Percentiles rank a stretch among this genome's conserved stretches.
Evolutionary conservation across 176 grass and related monocot species (phyloP).

Genomic region (Guadua angustifolia): DNA sequence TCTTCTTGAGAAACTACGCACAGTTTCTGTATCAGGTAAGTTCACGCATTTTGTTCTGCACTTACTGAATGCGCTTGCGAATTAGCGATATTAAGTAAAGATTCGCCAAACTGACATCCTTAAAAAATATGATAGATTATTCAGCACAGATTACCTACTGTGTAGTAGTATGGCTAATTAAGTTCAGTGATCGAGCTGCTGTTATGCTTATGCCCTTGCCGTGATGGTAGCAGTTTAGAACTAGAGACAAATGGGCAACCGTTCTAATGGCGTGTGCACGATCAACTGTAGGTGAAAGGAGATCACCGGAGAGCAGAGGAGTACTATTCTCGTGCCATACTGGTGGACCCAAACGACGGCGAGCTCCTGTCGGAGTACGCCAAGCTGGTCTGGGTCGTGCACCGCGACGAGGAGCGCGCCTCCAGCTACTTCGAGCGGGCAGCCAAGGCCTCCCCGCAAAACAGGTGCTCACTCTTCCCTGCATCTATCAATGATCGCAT

Average conservation of each 20-base stretch:
- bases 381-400: slow-evolving; percentile 84
- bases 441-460: slow-evolving; percentile 56
- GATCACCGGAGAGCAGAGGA: slow-evolving; percentile 76
- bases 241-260: not conserved
- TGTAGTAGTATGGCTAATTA: not conserved
- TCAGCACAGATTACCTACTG: not conserved
- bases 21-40: slow-evolving; percentile 78
- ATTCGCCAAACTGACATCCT: too few species aligned
- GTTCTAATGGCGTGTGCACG: not conserved
- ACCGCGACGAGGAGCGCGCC: slow-evolving; percentile 80
- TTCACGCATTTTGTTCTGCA: not conserved
- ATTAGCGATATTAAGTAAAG: not conserved
- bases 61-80: not conserved
- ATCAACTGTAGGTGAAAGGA: slow-evolving; percentile 50
- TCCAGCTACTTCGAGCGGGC: slow-evolving; percentile 78
- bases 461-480: slow-evolving; percentile 41
- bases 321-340: slow-evolving; percentile 90
- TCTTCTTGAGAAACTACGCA: slow-evolving; percentile 83
- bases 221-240: not conserved
- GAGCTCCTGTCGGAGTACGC: slow-evolving; percentile 91
- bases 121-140: not conserved
- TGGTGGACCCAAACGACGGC: slow-evolving; percentile 73
- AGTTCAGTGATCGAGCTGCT: not conserved
- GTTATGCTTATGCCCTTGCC: not conserved
- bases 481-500: not conserved